Conservation (phyloP, 148 eudicot genomes). For the Amaranthus palmeri region DNA sequence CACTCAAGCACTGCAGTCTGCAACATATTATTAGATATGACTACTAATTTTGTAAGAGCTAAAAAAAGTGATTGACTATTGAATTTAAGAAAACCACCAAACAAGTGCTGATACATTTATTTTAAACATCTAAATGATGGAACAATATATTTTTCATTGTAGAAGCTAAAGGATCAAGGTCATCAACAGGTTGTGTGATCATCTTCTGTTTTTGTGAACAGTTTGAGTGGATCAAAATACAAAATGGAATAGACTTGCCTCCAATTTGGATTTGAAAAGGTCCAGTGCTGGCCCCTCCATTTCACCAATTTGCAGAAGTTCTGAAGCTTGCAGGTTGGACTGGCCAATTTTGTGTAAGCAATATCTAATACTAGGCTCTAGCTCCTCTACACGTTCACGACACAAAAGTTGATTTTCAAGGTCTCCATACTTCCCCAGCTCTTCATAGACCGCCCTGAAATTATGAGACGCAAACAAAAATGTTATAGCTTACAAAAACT, state of each 20-base stretch:
- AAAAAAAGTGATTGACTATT: no score
- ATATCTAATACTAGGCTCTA: conserved; percentile 88
- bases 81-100: no score
- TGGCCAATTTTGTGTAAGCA: conserved; percentile 92
- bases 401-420: conserved; percentile 79
- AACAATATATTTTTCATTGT: not conserved
- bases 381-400: conserved; percentile 91
- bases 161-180: not conserved
- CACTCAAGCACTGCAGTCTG: no score
- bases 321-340: conserved; percentile 85
- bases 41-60: no score
- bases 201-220: not conserved
- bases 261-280: conserved; percentile 88
- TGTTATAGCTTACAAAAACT: not conserved
- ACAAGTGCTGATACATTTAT: no score
- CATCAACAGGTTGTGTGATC: not conserved
- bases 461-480: conserved; percentile 1
- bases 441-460: conserved; percentile 92
- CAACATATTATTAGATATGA: no score
- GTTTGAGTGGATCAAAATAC: not conserved
- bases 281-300: conserved; percentile 98
- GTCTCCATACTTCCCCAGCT: conserved; percentile 97
- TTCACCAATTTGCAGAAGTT: conserved; percentile 81
- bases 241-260: conserved; percentile 32
- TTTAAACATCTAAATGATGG: no score